Conservation (phyloP, 805 yeast genomes). For the Candida maris region DNA sequence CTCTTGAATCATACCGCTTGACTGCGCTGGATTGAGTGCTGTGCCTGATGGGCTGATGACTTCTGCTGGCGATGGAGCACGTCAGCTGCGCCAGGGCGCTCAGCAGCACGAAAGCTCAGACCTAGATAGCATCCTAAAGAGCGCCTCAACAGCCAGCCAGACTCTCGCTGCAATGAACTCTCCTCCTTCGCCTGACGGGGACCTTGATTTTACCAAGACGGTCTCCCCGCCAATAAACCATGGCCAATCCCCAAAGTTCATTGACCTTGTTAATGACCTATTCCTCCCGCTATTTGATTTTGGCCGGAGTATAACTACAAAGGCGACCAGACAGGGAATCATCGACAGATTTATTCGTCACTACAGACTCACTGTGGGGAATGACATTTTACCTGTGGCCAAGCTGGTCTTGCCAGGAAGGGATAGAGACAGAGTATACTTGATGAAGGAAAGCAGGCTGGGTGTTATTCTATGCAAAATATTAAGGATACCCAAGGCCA, state of each 20-base stretch:
- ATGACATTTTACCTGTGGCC: slow-evolving; percentile 64
- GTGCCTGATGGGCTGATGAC: too few species aligned
- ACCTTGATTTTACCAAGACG: slow-evolving; percentile 10
- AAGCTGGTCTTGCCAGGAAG: slow-evolving; percentile 58
- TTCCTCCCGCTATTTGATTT: slow-evolving; percentile 37
- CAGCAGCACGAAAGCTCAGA: too few species aligned
- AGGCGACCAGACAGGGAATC: slow-evolving; percentile 14
- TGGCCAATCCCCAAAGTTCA: slow-evolving; percentile 39
- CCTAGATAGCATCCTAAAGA: too few species aligned
- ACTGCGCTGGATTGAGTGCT: too few species aligned
- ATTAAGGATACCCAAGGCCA: slow-evolving; percentile 54
- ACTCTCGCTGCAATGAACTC: too few species aligned
- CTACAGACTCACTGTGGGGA: slow-evolving; percentile 56
- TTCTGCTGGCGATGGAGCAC: too few species aligned
- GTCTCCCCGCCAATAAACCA: slow-evolving; percentile 33
- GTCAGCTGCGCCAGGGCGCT: not conserved
- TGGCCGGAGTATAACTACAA: slow-evolving; percentile 8
- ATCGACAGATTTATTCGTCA: slow-evolving; percentile 39
- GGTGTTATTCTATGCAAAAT: slow-evolving; percentile 48
- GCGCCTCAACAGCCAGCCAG: too few species aligned
- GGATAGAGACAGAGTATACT: slow-evolving; percentile 51
- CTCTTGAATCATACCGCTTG: too few species aligned
- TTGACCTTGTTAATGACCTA: slow-evolving; percentile 38
- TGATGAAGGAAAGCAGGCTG: slow-evolving; percentile 60
- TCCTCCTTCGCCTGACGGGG: slow-evolving; percentile 1